A percentile compares a stretch with the other conserved stretches of the same genome.
These are phyloP conservation scores for Boeremia exigua DNA, from an alignment of 2,329 filamentous ascomycete genomes.

Conservation along the genomic window DNA sequence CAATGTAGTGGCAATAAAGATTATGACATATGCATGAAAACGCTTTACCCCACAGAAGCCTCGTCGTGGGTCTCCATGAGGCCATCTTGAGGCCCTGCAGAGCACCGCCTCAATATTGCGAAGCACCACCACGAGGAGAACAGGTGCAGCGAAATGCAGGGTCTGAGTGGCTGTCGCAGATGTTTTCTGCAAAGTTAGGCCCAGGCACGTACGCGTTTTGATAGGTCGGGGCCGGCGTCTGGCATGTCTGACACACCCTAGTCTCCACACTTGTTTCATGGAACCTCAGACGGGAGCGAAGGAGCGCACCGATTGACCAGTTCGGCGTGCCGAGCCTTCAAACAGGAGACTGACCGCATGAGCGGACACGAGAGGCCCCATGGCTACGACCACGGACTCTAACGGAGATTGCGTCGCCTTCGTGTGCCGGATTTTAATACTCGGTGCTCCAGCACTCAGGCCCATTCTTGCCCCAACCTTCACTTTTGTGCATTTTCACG, in stretches of 20 bases:
- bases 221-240: conserved; percentile 22
- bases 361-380: conserved; percentile 26
- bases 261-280: conserved; percentile 42
- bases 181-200: conserved; percentile 27
- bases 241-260: conserved; percentile 42
- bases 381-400: conserved; percentile 26
- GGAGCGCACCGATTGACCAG: conserved; percentile 34
- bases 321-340: conserved; percentile 25
- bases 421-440: conserved; percentile 36
- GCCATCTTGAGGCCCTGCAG: conserved; percentile 11
- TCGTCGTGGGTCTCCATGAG: conserved; percentile 5
- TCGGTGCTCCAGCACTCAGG: conserved; percentile 21
- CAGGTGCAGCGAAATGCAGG: conserved; percentile 28
- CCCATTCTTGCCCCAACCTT: conserved; percentile 37
- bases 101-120: conserved; percentile 27
- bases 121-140: conserved; percentile 20
- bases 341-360: conserved; percentile 34
- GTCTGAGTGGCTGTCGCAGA: conserved; percentile 36
- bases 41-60: not conserved
- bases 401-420: conserved; percentile 36
- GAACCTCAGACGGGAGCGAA: conserved; percentile 37
- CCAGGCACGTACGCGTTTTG: conserved; percentile 26
- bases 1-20: not conserved
- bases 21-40: conserved; percentile 2
- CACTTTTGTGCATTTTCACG: conserved; percentile 28